A percentile compares a stretch with the other conserved stretches of the same genome.
These are phyloP conservation scores for Dryadomyces quercus-mongolicae DNA, from an alignment of 2,329 filamentous ascomycete species.

Conservation along the genomic window DNA sequence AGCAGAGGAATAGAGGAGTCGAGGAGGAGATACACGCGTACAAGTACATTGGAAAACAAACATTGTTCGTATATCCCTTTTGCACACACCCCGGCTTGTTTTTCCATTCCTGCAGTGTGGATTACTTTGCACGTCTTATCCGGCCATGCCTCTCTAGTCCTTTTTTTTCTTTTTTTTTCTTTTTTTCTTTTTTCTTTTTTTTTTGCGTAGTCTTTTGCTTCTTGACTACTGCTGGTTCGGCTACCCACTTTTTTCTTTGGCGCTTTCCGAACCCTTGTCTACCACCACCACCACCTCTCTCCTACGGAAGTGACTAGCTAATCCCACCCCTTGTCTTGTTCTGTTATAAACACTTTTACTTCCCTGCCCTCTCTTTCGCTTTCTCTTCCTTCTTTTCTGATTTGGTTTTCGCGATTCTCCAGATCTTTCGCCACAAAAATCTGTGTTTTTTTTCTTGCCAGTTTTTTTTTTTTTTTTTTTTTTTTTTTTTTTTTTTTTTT, in stretches of 20 bases:
- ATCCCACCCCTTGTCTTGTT: not conserved
- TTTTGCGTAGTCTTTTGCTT: not conserved
- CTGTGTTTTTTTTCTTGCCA: not conserved
- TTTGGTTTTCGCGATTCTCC: not conserved
- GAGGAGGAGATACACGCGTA: not conserved
- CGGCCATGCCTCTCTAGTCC: not conserved
- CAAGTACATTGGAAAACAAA: not conserved
- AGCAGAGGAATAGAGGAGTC: not conserved
- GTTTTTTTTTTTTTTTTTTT: not conserved
- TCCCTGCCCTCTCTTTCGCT: not conserved
- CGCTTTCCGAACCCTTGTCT: not conserved
- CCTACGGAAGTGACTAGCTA: not conserved
- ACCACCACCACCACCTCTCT: too few species aligned
- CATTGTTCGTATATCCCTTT: not conserved
- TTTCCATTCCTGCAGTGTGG: not conserved
- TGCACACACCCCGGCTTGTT: not conserved
- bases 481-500: not conserved
- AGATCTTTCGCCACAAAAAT: not conserved
- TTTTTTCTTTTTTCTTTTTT: not conserved
- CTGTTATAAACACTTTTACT: constrained; percentile 6
- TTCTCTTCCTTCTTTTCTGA: not conserved
- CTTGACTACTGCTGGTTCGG: not conserved
- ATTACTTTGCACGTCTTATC: not conserved
- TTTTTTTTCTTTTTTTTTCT: not conserved
- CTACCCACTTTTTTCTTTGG: not conserved